Base-by-base conservation (phyloP, 768 basidiomycete species). In the Boletus barrowsii region DNA sequence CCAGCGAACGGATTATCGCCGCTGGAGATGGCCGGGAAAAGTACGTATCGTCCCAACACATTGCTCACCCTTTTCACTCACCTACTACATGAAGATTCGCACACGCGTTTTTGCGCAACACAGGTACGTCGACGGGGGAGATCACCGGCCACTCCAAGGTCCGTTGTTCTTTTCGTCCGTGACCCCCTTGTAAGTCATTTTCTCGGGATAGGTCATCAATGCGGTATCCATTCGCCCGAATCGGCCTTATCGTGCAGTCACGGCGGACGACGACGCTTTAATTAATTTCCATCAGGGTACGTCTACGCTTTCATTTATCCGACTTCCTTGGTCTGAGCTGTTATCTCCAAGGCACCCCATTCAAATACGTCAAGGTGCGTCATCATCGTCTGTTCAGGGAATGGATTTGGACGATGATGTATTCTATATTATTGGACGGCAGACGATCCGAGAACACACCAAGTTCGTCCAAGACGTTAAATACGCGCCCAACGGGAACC, bases 1-100 rank as follows among this genome's bases (percentile, higher is more conserved):
- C 98, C 70, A 92, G 89, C 66, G 96, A 97, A 69, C 82, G 96
- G n/a, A 88, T 98, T 53, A 89, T 98, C 46, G 91, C 88, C 8
- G 95, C 91, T 13, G 96, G 96, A 49, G 92, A 96, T 59, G 94
- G 94, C 35, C 80, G 85, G 55, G 95, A 94, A 64, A 92, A 88
- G 92, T 93, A 50, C 17, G 59, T 50, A 13, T 37, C 13, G 0
- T 5, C 15, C 9, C 14, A 1, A 14, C 13, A 10, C 7, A 10
- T 40, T 22, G 5, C 11, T 32, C 18, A 4, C 33, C 37, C 29
- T 7, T 40, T 18, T 4, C 14, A 52, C 41, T n/a, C 26, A 11
- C n/a, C 20, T 47, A 32, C 13, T 33, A 20, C 18, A 18, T 32
- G 5, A 56, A 93, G 91, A 66, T 91, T 89, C 62, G 92, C 88